These are phyloP conservation scores for Cladosporium sphaerospermum DNA, from an alignment of 2,329 filamentous ascomycete genomes.

Conservation along the genomic window DNA sequence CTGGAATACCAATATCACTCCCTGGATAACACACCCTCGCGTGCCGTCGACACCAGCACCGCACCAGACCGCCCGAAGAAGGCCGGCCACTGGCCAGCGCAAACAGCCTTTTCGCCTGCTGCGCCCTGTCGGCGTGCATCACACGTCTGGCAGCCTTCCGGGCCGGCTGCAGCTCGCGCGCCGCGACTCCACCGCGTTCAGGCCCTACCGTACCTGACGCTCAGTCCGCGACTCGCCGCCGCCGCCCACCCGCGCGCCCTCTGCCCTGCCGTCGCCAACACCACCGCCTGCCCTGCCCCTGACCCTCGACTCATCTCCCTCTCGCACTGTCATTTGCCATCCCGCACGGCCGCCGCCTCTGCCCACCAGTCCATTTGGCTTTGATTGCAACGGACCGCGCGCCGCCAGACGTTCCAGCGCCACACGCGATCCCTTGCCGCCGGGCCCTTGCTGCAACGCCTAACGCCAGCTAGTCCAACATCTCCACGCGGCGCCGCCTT, in stretches of 20 bases:
- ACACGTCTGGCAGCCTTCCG: neutral
- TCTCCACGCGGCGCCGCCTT: neutral
- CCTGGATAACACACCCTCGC: too few relatives aligned
- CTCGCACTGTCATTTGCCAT: neutral
- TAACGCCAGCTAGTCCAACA: conserved; percentile 5
- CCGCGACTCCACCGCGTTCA: too few relatives aligned
- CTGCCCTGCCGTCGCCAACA: too few relatives aligned
- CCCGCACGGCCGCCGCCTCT: neutral
- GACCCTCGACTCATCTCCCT: neutral
- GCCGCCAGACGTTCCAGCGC: neutral
- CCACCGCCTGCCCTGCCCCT: too few relatives aligned
- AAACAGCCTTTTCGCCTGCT: neutral
- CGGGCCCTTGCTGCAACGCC: conserved; percentile 5
- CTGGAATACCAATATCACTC: too few relatives aligned
- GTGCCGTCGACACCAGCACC: too few relatives aligned
- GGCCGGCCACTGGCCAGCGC: too few relatives aligned
- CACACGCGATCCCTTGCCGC: neutral
- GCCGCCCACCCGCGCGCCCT: too few relatives aligned
- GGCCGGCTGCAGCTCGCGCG: neutral
- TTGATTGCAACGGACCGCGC: conserved; percentile 9
- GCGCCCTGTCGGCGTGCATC: conserved; percentile 1
- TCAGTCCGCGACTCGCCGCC: too few relatives aligned
- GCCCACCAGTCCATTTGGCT: neutral
- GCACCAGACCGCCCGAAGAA: too few relatives aligned
- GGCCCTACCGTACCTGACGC: too few relatives aligned